Evolutionary conservation across 2,329 filamentous ascomycete species (phyloP), one percentile per base, ranked within the genome.

Genomic region (Thielaviopsis ethacetica): DNA sequence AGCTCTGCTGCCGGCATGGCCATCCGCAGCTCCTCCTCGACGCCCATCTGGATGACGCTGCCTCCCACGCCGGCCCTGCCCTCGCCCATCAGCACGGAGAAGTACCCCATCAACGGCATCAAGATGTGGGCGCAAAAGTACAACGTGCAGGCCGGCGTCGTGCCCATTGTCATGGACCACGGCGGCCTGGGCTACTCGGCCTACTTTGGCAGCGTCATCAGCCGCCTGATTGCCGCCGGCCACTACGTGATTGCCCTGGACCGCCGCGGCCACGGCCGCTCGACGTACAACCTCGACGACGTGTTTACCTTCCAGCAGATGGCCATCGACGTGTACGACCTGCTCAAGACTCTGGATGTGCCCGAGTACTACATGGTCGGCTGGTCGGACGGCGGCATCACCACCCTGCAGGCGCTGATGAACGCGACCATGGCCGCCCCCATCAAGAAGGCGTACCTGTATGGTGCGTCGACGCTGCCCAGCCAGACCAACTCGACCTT

Each of bases 41-140:
- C 63, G 4, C 66, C 68, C 1, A 61, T 66, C 24, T 71, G 67
- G 67, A 54, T 64, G 34, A 70, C 67, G 2, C 69, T 74, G 1
- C 72, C 72, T 1, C 41, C 67, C 0, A 74, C 72, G 0, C 72
- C 72, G 26, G 62, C 64, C 0, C 66, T 74, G 2, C 71, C 71
- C 17, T 58, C 65, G 0, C 69, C 68, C n/a, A 67, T 71, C 62
- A 66, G 61, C 58, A 66, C 63, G 3, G 61, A 62, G 2, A 66
- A 64, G 5, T 66, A 64, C 12, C 54, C 63, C 6, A 66, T 72
- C 63, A 71, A 73, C 60, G 68, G 69, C 49, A 71, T 68, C 10
- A 63, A 71, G 7, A 68, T 74, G 21, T 74, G 72, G 72, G 68
- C 66, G 64, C 71, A 72, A 61, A 68, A 71, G 63, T 73, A 73